Evolutionary conservation across 108 stramenopile species (phyloP).

Genomic region (Skeletonema marinoi): DNA sequence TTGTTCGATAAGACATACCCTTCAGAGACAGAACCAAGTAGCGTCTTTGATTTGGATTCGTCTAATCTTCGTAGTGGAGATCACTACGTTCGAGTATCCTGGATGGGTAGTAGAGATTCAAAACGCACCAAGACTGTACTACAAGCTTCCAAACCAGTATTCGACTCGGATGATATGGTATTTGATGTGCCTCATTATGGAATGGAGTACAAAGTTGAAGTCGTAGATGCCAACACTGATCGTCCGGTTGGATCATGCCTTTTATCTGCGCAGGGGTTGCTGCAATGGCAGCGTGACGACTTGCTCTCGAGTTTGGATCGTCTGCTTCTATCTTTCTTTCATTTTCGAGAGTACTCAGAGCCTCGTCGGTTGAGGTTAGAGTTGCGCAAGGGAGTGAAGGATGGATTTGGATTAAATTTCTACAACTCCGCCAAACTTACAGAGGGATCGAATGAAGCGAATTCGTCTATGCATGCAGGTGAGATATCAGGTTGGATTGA

Average conservation of each 20-base stretch:
- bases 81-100: conserved; percentile 80
- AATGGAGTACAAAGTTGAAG: conserved; percentile 75
- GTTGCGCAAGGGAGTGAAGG: conserved; percentile 66
- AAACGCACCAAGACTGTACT: conserved; percentile 70
- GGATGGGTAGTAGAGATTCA: conserved; percentile 49
- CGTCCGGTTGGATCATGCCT: conserved; percentile 64
- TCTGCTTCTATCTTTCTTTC: conserved; percentile 34
- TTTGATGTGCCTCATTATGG: conserved; percentile 77
- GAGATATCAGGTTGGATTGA: conserved; percentile 81
- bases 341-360: conserved; percentile 48
- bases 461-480: conserved; percentile 31
- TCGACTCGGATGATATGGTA: conserved; percentile 66
- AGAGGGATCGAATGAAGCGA: conserved; percentile 26
- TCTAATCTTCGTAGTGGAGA: conserved; percentile 61
- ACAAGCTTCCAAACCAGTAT: conserved; percentile 67
- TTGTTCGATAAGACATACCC: conserved; percentile 62
- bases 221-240: conserved; percentile 79
- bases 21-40: conserved; percentile 56
- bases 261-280: conserved; percentile 68
- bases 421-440: conserved; percentile 49
- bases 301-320: conserved; percentile 36
- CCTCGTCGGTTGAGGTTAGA: conserved; percentile 53
- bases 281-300: conserved; percentile 79
- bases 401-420: conserved; percentile 67
- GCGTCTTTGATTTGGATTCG: conserved; percentile 31